phyloP scores from a whole-genome alignment of 176 grass and related monocot genomes.

The Bolboschoenus planiculmis region DNA sequence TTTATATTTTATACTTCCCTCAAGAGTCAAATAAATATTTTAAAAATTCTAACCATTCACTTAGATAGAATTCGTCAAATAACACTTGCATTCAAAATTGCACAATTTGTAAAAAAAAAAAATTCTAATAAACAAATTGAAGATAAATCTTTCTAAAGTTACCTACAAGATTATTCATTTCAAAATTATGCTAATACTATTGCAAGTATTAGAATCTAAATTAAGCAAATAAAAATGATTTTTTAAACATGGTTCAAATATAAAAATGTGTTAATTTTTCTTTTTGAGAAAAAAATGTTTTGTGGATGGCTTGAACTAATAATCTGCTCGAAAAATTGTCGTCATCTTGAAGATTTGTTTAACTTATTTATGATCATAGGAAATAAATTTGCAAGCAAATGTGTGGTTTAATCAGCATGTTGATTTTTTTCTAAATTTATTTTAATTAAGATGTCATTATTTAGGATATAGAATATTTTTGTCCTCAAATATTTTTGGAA shows the following conservation, averaged over 20 bases:
- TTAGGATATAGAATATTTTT: background rate
- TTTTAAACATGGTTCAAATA: background rate
- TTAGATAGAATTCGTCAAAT: too few species aligned
- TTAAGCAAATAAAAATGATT: background rate
- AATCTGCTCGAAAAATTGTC: background rate
- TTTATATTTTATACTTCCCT: too few species aligned
- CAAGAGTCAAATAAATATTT: too few species aligned
- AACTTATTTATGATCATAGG: background rate
- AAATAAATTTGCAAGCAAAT: background rate
- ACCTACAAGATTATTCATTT: background rate
- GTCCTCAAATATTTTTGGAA: background rate
- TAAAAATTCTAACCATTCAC: too few species aligned
- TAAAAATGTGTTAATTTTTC: background rate
- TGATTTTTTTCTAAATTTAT: background rate
- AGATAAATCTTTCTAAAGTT: background rate
- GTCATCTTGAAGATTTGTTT: background rate
- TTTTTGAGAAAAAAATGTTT: background rate
- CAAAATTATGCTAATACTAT: background rate
- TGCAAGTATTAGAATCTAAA: background rate
- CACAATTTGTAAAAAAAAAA: too few species aligned
- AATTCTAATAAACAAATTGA: background rate
- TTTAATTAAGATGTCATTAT: background rate
- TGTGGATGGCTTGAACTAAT: too few species aligned
- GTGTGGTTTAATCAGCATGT: background rate
- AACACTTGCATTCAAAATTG: too few species aligned